These are phyloP conservation scores for Basidiobolus meristosporus DNA, from an alignment of 371 early-diverging fungal genomes.

Conservation along the genomic window DNA sequence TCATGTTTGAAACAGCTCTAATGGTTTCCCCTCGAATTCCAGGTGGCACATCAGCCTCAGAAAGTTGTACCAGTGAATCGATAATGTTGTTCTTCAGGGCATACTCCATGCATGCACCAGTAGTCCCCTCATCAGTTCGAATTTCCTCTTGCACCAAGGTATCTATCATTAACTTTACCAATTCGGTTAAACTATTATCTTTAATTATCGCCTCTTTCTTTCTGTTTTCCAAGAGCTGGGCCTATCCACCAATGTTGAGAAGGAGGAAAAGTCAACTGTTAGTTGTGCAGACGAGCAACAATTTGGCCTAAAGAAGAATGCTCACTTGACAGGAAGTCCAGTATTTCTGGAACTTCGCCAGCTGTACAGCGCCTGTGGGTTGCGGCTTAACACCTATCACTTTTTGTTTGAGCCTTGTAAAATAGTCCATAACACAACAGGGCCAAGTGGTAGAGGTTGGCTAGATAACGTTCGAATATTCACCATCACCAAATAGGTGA, in stretches of 20 bases:
- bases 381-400: conserved; percentile 36
- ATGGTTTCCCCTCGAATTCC: conserved; percentile 78
- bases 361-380: conserved; percentile 38
- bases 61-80: conserved; percentile 51
- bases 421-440: conserved; percentile 5
- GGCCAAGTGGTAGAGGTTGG: too few relatives aligned
- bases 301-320: too few relatives aligned
- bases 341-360: conserved; percentile 51
- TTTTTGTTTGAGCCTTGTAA: conserved; percentile 19
- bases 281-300: too few relatives aligned
- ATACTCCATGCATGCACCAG: conserved; percentile 83
- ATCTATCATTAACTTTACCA: too few relatives aligned
- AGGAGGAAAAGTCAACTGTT: too few relatives aligned
- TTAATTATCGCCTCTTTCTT: too few relatives aligned
- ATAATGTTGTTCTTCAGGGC: conserved; percentile 70
- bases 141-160: conserved; percentile 73
- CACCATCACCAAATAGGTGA: too few relatives aligned
- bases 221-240: too few relatives aligned
- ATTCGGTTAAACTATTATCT: too few relatives aligned
- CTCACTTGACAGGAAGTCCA: conserved; percentile 54
- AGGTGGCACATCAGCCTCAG: conserved; percentile 61
- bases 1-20: conserved; percentile 57
- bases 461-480: too few relatives aligned
- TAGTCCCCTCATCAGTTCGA: conserved; percentile 35
- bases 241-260: too few relatives aligned